phyloP scores from a whole-genome alignment of 2,329 filamentous ascomycete genomes.

The Sphaceloma murrayae region DNA sequence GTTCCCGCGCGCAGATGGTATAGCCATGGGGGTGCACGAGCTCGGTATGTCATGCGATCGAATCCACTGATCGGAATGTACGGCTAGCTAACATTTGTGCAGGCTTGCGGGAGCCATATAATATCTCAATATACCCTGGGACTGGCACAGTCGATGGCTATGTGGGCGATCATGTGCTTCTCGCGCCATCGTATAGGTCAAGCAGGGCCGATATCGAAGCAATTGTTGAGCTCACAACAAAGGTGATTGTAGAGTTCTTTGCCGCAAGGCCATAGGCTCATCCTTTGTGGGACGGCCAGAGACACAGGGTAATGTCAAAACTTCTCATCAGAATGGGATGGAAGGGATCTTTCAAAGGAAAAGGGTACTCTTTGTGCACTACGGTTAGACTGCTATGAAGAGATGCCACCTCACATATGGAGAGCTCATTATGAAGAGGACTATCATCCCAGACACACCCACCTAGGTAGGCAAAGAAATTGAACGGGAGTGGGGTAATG shows the following conservation, averaged over 20 bases:
- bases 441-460: slow-evolving; percentile 1
- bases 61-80: too few relatives aligned
- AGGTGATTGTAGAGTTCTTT: slow-evolving; percentile 45
- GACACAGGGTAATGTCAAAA: slow-evolving; percentile 6
- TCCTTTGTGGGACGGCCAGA: too few relatives aligned
- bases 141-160: slow-evolving; percentile 49
- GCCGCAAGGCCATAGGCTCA: slow-evolving; percentile 1
- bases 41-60: too few relatives aligned
- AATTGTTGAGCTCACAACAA: slow-evolving; percentile 44
- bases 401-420: too few relatives aligned
- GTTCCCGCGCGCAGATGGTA: slow-evolving; percentile 37
- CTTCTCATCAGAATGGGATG: not conserved
- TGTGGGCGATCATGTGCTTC: slow-evolving; percentile 58
- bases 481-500: too few relatives aligned
- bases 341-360: not conserved
- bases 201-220: slow-evolving; percentile 46
- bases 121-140: slow-evolving; percentile 55
- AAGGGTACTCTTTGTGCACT: too few relatives aligned
- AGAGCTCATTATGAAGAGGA: too few relatives aligned
- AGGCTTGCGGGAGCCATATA: slow-evolving; percentile 37
- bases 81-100: too few relatives aligned
- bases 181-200: slow-evolving; percentile 61
- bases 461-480: too few relatives aligned
- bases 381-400: too few relatives aligned
- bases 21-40: slow-evolving; percentile 44